Evolutionary conservation across 2,329 filamentous ascomycete species (phyloP).

Genomic region (Teratosphaeria pseudoeucalypti): DNA sequence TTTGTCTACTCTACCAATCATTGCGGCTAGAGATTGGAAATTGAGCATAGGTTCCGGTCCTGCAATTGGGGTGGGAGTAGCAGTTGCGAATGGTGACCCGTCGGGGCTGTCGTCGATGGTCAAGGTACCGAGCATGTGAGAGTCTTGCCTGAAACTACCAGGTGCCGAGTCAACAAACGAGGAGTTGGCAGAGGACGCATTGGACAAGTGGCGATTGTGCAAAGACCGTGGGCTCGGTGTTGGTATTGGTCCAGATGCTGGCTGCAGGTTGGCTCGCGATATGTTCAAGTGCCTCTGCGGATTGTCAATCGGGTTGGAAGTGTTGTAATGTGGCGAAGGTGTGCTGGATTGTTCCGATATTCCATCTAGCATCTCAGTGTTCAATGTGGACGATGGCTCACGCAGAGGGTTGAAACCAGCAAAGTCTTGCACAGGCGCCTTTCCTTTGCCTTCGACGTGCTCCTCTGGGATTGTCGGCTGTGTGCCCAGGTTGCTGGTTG

Average conservation of each 20-base stretch:
- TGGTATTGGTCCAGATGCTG: slow-evolving; percentile 16
- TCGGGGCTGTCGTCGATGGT: slow-evolving; percentile 40
- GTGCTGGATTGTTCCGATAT: slow-evolving; percentile 13
- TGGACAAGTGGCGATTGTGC: slow-evolving; percentile 74
- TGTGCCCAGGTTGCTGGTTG: slow-evolving; percentile 44
- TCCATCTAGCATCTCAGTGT: slow-evolving; percentile 18
- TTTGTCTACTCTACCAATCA: slow-evolving; percentile 60
- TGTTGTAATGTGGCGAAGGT: slow-evolving; percentile 7
- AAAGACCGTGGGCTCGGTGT: slow-evolving; percentile 24
- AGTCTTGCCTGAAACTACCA: slow-evolving; percentile 23
- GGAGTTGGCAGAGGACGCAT: slow-evolving; percentile 72
- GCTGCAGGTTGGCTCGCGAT: slow-evolving; percentile 33
- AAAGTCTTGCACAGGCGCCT: slow-evolving; percentile 34
- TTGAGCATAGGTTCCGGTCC: slow-evolving; percentile 77
- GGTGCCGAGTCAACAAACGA: slow-evolving; percentile 59
- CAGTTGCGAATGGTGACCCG: slow-evolving; percentile 25
- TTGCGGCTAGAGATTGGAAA: slow-evolving; percentile 75
- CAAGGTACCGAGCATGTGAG: slow-evolving; percentile 31
- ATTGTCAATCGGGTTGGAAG: slow-evolving; percentile 16
- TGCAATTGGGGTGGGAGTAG: slow-evolving; percentile 41
- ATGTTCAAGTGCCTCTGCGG: slow-evolving; percentile 38
- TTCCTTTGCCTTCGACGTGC: slow-evolving; percentile 35
- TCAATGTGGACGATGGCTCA: slow-evolving; percentile 34
- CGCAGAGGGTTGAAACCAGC: slow-evolving; percentile 32
- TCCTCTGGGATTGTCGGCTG: slow-evolving; percentile 27